Percentiles rank a stretch among this genome's conserved stretches.
These are phyloP conservation scores for Naganishia liquefaciens DNA, from an alignment of 1,284 basidiomycete species.

Conservation along the genomic window DNA sequence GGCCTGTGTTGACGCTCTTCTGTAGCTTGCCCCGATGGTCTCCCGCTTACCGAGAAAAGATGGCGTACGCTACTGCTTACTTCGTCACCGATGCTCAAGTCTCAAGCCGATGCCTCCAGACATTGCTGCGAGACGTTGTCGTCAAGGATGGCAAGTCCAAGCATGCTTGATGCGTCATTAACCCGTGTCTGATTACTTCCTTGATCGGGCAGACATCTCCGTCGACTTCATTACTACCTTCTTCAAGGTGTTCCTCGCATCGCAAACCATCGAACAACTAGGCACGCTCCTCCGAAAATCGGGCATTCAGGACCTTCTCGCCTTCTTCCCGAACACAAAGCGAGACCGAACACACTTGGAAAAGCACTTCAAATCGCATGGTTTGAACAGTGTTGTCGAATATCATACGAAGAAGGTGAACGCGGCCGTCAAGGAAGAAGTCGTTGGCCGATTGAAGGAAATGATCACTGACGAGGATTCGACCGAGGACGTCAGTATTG, in stretches of 20 bases:
- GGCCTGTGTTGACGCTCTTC: background rate
- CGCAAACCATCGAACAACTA: conserved; percentile 84
- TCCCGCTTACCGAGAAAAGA: conserved; percentile 71
- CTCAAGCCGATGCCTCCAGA: conserved; percentile 71
- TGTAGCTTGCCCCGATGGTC: conserved; percentile 72
- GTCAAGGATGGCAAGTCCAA: conserved; percentile 78
- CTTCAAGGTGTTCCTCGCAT: conserved; percentile 75
- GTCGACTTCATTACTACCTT: conserved; percentile 74
- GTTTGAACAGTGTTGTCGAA: conserved; percentile 75
- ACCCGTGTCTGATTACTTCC: background rate
- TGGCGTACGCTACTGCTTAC: conserved; percentile 76
- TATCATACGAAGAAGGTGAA: conserved; percentile 89
- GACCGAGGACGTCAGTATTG: conserved; percentile 62
- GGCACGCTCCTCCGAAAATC: conserved; percentile 73
- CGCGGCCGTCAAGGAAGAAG: conserved; percentile 68
- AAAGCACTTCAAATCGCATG: conserved; percentile 79
- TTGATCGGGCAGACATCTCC: conserved; percentile 64
- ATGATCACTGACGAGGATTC: conserved; percentile 61
- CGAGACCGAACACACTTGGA: conserved; percentile 73
- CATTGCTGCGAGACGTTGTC: conserved; percentile 87
- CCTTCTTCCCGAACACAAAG: conserved; percentile 82
- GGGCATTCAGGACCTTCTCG: conserved; percentile 67
- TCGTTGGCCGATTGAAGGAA: conserved; percentile 65
- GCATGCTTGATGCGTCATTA: background rate
- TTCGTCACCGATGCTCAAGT: conserved; percentile 79